These are phyloP conservation scores for Zoysia pacifica DNA, from an alignment of 176 grass and related monocot genomes.

Conservation along the genomic window DNA sequence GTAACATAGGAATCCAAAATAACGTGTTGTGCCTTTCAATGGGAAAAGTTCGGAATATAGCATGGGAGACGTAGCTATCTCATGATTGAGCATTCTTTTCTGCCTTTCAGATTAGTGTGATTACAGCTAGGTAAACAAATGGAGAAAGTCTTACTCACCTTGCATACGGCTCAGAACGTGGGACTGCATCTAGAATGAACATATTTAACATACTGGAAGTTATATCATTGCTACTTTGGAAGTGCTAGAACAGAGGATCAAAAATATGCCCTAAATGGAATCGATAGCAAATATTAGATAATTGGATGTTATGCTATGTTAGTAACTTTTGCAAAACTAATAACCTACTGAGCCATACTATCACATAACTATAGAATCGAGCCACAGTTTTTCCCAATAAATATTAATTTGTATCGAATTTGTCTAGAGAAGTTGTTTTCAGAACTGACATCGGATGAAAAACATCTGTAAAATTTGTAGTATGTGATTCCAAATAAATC, in stretches of 20 bases:
- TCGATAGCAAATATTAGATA: too few relatives aligned
- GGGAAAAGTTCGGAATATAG: conserved; percentile 25
- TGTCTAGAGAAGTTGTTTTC: too few relatives aligned
- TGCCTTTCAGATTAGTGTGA: conserved; percentile 33
- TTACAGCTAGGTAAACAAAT: conserved; percentile 35
- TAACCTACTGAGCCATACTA: too few relatives aligned
- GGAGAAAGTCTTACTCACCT: conserved; percentile 9
- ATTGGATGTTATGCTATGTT: too few relatives aligned
- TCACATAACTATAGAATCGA: too few relatives aligned
- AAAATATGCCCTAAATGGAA: conserved; percentile 31
- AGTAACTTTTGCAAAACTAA: too few relatives aligned
- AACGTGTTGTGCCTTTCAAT: background rate
- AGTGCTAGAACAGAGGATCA: conserved; percentile 29
- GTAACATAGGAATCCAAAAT: conserved; percentile 1
- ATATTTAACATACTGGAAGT: conserved; percentile 5
- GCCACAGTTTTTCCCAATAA: too few relatives aligned
- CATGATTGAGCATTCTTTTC: conserved; percentile 34
- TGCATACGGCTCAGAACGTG: conserved; percentile 8
- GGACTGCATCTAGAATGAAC: background rate
- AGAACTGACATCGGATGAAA: too few relatives aligned
- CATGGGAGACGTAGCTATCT: conserved; percentile 3
- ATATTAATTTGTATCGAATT: too few relatives aligned
- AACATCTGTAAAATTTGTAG: too few relatives aligned
- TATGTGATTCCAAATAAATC: too few relatives aligned
- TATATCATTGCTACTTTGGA: conserved; percentile 3